Base-by-base conservation (phyloP, 768 basidiomycete species). In the Auriculariales sp. region DNA sequence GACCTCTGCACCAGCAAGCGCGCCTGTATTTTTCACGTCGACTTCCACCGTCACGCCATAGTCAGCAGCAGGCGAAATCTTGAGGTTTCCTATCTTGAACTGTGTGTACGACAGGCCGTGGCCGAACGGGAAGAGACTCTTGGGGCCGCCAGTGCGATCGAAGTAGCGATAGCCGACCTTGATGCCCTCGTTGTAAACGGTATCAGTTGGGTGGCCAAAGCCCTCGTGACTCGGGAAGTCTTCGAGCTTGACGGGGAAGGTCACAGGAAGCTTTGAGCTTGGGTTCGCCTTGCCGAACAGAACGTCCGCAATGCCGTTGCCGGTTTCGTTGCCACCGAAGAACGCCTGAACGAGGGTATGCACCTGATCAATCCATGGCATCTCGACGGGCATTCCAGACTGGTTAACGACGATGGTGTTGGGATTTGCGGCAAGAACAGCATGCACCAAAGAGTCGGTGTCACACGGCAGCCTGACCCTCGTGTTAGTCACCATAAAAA, bases 221-320 rank as follows among this genome's bases (percentile, higher is more conserved):
- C n/a, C n/a, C n/a, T n/a, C n/a, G n/a, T n/a, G n/a, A n/a, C n/a
- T n/a, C n/a, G n/a, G n/a, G n/a, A n/a, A n/a, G n/a, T n/a, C n/a
- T n/a, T n/a, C n/a, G n/a, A n/a, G n/a, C n/a, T n/a, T n/a, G n/a
- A 39, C 9, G 72, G 73, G 74, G 61, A 75, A 75, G 15, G 72
- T 75, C 36, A 77, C 61, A 22, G 78, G 66, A 7, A 79, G 66
- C 59, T 78, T 78, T 14, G 71, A 77, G 6, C 69, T 71, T 0
- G 79, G 79, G 54, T 76, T 78, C 4, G 74, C 69, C 56, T 73
- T 74, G 4, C 79, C 79, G 57, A 76, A 80, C 3, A 80, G 54
- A 2, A 79, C 69, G 57, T 79, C 77, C 0, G 76, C 76, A 6
- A 81, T 59, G 15, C 73, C 77, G 51, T 73, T 71, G 10, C 77